Evolutionary conservation across 208 protist species (phyloP).

Genomic region (Entamoeba invadens): DNA sequence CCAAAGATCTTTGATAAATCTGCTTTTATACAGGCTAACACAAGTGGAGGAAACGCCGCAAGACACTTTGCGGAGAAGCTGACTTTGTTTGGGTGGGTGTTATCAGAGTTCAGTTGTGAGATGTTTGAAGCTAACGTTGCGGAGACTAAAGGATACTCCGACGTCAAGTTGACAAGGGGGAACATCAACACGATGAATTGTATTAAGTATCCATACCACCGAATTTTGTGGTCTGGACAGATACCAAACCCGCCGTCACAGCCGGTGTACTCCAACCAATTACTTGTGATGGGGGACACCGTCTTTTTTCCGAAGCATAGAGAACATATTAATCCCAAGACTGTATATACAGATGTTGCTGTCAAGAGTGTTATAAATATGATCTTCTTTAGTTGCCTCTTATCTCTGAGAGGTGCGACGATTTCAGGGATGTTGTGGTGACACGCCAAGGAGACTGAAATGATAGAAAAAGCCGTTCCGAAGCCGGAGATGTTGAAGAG

Average conservation of each 20-base stretch:
- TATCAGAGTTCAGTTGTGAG: background rate
- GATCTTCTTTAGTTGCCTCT: background rate
- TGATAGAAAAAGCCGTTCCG: background rate
- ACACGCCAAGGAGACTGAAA: background rate
- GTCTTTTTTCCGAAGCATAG: background rate
- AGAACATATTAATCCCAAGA: background rate
- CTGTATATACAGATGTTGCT: background rate
- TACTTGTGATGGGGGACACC: background rate
- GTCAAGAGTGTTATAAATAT: background rate
- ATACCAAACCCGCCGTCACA: background rate
- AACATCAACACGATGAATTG: background rate
- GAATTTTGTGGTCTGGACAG: background rate
- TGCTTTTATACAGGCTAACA: background rate
- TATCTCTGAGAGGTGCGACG: background rate
- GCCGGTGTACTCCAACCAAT: background rate
- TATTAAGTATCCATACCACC: background rate
- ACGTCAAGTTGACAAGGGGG: background rate
- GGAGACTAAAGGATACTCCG: background rate
- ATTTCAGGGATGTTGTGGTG: background rate
- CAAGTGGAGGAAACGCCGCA: background rate
- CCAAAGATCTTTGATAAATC: background rate
- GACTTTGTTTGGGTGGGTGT: background rate
- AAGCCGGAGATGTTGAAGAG: background rate
- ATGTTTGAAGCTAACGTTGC: background rate
- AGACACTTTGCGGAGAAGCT: background rate